Base-by-base conservation (phyloP, 257 asterid genomes). In the Misopates orontium region DNA sequence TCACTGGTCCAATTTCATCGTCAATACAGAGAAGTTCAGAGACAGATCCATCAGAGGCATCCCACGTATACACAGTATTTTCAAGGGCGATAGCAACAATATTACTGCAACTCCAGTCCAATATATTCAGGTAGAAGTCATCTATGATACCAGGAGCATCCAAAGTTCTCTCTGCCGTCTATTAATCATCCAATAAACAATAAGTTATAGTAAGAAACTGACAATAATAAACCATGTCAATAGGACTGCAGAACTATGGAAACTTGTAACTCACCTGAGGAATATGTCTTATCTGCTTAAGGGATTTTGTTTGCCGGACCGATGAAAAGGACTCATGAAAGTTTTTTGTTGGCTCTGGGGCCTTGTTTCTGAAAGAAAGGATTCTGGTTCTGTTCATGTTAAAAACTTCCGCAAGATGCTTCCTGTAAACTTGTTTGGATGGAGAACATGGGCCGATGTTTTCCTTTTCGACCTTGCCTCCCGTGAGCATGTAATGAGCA, bases 361-460 rank as follows among this genome's bases (percentile, higher is more conserved):
- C 60, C 73, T 79, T 77, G 71, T 80, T 73, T 73, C 66, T 79
- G 66, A 79, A 83, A 14, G 85, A 73, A 23, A 83, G 78, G 62
- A 83, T 83, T 66, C 88, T 75, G 16, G 77, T 60, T 60, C 85
- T 68, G 67, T 80, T 80, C 71, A 83, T 54, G 71, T 80, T 78
- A 60, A 83, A 73, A 31, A 50, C 49, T 45, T 79, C 83, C 9
- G 76, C 77, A 20, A 83, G 81, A 50, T 77, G 73, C 76, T 70
- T 83, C 66, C 81, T 40, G 63, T 79, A 83, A 36, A 75, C 71
- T 15, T 75, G 75, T 16, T 47, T 73, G 7, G 78, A 77, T 31
- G 85, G 80, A 39, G 84, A 73, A 39, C 31, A 56, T 7, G 73
- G 41, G 5, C 50, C 73, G 16, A 12, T 18, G 55, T 42, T 62